phyloP scores from a whole-genome alignment of 1,284 basidiomycete genomes.

The Rhodotorula sp. region DNA sequence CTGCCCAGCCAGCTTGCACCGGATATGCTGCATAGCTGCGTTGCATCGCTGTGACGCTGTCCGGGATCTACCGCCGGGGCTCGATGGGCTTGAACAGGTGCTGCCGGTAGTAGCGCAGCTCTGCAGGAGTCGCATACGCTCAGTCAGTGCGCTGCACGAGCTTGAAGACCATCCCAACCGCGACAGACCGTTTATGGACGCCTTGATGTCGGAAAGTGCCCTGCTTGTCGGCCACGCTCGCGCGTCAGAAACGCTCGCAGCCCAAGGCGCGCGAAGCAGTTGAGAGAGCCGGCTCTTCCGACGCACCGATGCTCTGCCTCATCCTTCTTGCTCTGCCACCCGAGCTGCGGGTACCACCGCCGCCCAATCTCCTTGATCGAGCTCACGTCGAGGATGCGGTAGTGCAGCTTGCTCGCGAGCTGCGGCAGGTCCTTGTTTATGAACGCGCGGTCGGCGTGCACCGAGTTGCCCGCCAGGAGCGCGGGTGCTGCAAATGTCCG shows the following conservation, averaged over 20 bases:
- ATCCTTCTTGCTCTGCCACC: conserved; percentile 22
- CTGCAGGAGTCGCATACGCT: not conserved
- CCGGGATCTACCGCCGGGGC: not conserved
- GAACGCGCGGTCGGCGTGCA: conserved; percentile 52
- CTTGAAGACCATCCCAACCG: not conserved
- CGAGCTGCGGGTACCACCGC: conserved; percentile 48
- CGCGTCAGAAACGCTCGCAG: too few relatives aligned
- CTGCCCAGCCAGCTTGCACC: too few relatives aligned
- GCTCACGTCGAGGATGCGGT: conserved; percentile 50
- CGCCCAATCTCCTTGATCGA: conserved; percentile 47
- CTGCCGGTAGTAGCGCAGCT: conserved; percentile 33
- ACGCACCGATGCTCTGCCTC: conserved; percentile 36
- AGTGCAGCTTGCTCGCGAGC: conserved; percentile 49
- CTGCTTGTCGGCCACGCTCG: not conserved
- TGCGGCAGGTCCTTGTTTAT: conserved; percentile 44
- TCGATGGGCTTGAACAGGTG: conserved; percentile 29
- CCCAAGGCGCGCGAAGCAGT: too few relatives aligned
- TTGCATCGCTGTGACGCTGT: too few relatives aligned
- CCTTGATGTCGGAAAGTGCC: conserved; percentile 29
- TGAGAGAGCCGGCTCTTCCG: too few relatives aligned
- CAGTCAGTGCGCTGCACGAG: not conserved
- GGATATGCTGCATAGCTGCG: too few relatives aligned
- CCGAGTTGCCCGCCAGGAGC: conserved; percentile 52
- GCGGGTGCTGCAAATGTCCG: conserved; percentile 32
- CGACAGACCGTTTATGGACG: conserved; percentile 25